Percentiles rank a stretch among this genome's conserved stretches.
Conservation (phyloP, 257 asterid genomes). For the Nicotiana noctiflora region DNA sequence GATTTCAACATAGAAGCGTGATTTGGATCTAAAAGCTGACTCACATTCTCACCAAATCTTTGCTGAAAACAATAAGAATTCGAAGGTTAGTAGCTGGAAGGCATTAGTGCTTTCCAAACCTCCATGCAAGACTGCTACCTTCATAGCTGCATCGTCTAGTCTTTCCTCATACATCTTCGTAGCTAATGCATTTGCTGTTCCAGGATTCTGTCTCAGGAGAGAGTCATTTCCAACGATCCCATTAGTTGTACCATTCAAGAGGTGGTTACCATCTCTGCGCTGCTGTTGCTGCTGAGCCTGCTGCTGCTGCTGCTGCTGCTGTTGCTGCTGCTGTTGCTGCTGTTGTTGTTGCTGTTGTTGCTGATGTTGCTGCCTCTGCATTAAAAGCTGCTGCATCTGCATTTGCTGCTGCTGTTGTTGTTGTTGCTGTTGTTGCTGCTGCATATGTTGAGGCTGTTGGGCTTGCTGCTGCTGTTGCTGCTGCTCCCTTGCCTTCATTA, state of each 20-base stretch:
- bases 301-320: constrained; percentile 32
- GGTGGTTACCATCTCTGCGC: constrained; percentile 74
- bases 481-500: constrained; percentile 90
- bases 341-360: constrained; percentile 50
- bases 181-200: constrained; percentile 73
- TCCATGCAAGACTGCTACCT: constrained; percentile 38
- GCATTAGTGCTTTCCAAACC: not conserved
- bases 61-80: constrained; percentile 52
- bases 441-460: constrained; percentile 42
- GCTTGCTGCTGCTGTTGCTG: constrained; percentile 64
- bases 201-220: constrained; percentile 74
- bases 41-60: constrained; percentile 75
- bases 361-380: constrained; percentile 80
- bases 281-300: constrained; percentile 46
- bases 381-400: constrained; percentile 70
- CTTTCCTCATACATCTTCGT: constrained; percentile 91
- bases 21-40: constrained; percentile 73
- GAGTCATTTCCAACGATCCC: constrained; percentile 81
- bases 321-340: constrained; percentile 50
- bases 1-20: constrained; percentile 91
- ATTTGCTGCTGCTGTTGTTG: constrained; percentile 60
- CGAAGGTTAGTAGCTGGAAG: constrained; percentile 13
- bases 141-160: constrained; percentile 81
- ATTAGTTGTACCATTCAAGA: constrained; percentile 66
- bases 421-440: constrained; percentile 42